These are phyloP conservation scores for Podospora sp. DNA, from an alignment of 495 filamentous ascomycete species.

Conservation along the genomic window DNA sequence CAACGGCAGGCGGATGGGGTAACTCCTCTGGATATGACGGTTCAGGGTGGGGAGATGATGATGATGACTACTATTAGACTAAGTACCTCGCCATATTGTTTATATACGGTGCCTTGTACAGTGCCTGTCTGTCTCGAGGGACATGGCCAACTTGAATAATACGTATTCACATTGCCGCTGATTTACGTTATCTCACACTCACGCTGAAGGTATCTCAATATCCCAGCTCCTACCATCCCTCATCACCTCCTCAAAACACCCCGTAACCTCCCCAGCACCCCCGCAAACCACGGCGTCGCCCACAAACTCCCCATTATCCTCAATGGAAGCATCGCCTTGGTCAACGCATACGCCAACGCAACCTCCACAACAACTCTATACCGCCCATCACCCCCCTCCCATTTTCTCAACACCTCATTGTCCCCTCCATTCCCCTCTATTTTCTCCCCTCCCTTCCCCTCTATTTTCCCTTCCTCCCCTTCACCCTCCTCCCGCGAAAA, in stretches of 20 bases:
- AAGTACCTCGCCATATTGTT: background rate
- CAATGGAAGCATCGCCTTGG: conserved; percentile 78
- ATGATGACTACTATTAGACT: conserved; percentile 8
- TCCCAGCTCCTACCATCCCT: background rate
- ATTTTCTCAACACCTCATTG: background rate
- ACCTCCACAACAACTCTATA: conserved; percentile 66
- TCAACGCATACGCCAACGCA: conserved; percentile 85
- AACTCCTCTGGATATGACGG: conserved; percentile 29
- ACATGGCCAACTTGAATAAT: background rate
- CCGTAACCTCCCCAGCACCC: conserved; percentile 44
- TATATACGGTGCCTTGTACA: background rate
- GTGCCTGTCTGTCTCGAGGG: background rate
- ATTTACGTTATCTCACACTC: background rate
- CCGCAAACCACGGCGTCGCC: conserved; percentile 94
- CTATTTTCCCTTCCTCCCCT: background rate
- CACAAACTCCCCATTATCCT: conserved; percentile 77
- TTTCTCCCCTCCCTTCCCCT: background rate
- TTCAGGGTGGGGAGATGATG: conserved; percentile 34
- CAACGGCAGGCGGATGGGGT: conserved; percentile 19
- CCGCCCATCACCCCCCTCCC: conserved; percentile 36
- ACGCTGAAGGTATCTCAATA: background rate
- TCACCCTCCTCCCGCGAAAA: conserved; percentile 22
- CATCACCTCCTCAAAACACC: background rate
- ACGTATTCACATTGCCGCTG: background rate
- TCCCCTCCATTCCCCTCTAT: background rate